These are phyloP conservation scores for Candida wancherniae DNA, from an alignment of 805 yeast species.

Conservation along the genomic window DNA sequence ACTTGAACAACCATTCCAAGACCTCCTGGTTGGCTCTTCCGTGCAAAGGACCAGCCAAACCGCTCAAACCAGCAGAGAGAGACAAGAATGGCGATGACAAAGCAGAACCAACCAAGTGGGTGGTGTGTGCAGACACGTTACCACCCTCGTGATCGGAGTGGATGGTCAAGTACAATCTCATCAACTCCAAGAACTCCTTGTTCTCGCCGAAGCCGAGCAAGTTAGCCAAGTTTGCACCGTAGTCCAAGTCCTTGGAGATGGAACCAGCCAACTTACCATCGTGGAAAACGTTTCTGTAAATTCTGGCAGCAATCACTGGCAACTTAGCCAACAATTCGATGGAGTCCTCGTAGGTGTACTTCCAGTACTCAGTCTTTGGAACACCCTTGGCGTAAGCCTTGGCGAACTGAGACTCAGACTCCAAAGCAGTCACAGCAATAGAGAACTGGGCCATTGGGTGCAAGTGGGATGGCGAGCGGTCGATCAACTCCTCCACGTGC, in stretches of 20 bases:
- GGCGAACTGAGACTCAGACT: constrained; percentile 67
- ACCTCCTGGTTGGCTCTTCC: constrained; percentile 87
- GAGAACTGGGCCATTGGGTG: constrained; percentile 86
- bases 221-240: constrained; percentile 67
- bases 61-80: constrained; percentile 74
- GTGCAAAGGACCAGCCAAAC: constrained; percentile 83
- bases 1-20: constrained; percentile 63
- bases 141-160: constrained; percentile 87
- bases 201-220: constrained; percentile 57
- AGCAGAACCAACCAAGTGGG: constrained; percentile 80
- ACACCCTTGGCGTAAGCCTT: constrained; percentile 68
- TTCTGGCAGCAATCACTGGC: constrained; percentile 70
- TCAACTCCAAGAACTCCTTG: constrained; percentile 59
- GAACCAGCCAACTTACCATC: constrained; percentile 53
- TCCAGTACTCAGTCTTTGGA: constrained; percentile 69
- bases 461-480: constrained; percentile 58
- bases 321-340: constrained; percentile 66
- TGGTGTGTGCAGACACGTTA: constrained; percentile 76
- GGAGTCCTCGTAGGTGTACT: constrained; percentile 67
- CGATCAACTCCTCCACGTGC: constrained; percentile 55
- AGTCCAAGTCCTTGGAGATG: constrained; percentile 54
- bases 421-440: constrained; percentile 69
- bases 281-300: constrained; percentile 58
- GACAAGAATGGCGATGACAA: constrained; percentile 71
- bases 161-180: constrained; percentile 68